A percentile compares a stretch with the other conserved stretches of the same genome.
These are phyloP conservation scores for Colletotrichum liriopes DNA, from an alignment of 2,329 filamentous ascomycete species.

Conservation along the genomic window DNA sequence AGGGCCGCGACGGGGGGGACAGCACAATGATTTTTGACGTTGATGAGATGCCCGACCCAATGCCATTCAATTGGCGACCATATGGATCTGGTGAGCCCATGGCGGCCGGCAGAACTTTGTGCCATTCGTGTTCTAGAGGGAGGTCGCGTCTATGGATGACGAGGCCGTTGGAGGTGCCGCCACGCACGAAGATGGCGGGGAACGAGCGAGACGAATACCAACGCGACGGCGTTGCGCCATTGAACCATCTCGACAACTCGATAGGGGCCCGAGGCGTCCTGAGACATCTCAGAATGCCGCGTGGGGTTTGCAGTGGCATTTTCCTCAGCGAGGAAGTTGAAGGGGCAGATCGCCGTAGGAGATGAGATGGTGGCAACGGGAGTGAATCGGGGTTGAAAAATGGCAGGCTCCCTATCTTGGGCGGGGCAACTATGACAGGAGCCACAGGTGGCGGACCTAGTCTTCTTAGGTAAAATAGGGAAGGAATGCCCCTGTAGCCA, in stretches of 20 bases:
- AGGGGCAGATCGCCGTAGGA: neutral
- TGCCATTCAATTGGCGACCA: conserved; percentile 44
- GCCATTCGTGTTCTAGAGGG: conserved; percentile 54
- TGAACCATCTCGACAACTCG: neutral
- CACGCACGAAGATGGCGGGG: conserved; percentile 58
- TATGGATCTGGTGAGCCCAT: conserved; percentile 49
- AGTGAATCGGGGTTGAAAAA: no score
- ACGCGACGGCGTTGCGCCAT: neutral
- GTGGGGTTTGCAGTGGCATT: neutral
- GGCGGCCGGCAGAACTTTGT: conserved; percentile 46
- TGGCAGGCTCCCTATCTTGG: neutral
- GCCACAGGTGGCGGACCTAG: neutral
- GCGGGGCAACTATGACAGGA: neutral
- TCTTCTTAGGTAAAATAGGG: neutral
- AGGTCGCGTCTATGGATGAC: conserved; percentile 55
- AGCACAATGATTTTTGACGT: conserved; percentile 72
- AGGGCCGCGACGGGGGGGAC: conserved; percentile 57
- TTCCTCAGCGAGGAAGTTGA: neutral
- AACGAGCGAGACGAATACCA: conserved; percentile 43
- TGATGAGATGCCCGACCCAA: conserved; percentile 42
- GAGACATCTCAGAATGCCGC: neutral
- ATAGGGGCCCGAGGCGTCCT: neutral
- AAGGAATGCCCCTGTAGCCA: neutral
- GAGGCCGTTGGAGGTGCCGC: conserved; percentile 52
- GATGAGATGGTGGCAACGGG: neutral